Evolutionary conservation across 495 filamentous ascomycete genomes (phyloP).

Genomic region (Penicillium longicatenatum): DNA sequence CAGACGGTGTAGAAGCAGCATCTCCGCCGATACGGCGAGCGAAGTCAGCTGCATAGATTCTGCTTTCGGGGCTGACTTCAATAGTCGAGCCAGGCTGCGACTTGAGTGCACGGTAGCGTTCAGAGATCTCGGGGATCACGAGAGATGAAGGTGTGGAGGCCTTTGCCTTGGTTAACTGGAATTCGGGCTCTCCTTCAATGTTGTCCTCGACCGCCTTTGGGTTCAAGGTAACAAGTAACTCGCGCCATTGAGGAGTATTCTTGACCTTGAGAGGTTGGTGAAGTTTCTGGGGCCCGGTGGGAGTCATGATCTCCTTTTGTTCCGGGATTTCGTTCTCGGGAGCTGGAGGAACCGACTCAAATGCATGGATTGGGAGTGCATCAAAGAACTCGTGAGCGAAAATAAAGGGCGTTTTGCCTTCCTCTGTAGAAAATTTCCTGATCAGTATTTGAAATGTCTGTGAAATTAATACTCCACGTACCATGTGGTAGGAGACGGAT

Average conservation of each 20-base stretch:
- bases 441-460: neutral
- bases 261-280: conserved; percentile 46
- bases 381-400: conserved; percentile 99
- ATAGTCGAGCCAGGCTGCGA: conserved; percentile 64
- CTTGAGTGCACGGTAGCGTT: conserved; percentile 76
- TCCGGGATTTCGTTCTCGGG: conserved; percentile 34
- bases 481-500: conserved; percentile 77
- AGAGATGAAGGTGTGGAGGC: conserved; percentile 76
- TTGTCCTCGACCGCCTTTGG: conserved; percentile 55
- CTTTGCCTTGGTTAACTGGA: conserved; percentile 77
- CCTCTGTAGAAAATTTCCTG: conserved; percentile 23
- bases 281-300: conserved; percentile 46
- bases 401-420: conserved; percentile 81
- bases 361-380: conserved; percentile 96
- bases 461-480: conserved; percentile 31
- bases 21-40: conserved; percentile 77
- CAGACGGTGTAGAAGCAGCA: conserved; percentile 42
- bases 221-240: conserved; percentile 75
- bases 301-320: conserved; percentile 47
- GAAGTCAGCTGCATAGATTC: conserved; percentile 76
- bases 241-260: conserved; percentile 73
- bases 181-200: conserved; percentile 61
- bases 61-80: conserved; percentile 85
- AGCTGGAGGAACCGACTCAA: conserved; percentile 65
- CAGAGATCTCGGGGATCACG: conserved; percentile 81